These are phyloP conservation scores for Jimgerdemannia lactiflua DNA, from an alignment of 192 early-diverging fungal genomes.

Conservation along the genomic window DNA sequence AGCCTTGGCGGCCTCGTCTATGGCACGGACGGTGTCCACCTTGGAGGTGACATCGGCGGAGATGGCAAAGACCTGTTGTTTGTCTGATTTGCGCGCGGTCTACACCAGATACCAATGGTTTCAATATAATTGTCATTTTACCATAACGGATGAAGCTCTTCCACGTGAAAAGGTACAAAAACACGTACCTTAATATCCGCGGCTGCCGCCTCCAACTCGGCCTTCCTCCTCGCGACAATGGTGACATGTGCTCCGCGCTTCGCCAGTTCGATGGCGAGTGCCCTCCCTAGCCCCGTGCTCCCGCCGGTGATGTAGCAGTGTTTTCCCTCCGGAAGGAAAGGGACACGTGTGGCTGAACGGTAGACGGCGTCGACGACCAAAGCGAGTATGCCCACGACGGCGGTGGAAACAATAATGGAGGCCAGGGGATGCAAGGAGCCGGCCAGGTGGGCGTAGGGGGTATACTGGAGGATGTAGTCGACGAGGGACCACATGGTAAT, in stretches of 20 bases:
- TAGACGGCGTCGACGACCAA: constrained; percentile 14
- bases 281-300: constrained; percentile 69
- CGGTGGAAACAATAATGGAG: constrained; percentile 21
- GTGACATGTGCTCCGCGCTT: constrained; percentile 69
- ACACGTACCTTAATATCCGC: constrained; percentile 49
- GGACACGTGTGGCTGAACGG: constrained; percentile 7
- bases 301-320: constrained; percentile 76
- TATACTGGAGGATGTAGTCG: constrained; percentile 26
- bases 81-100: constrained; percentile 12
- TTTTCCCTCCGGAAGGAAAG: constrained; percentile 47
- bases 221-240: constrained; percentile 55
- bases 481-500: constrained; percentile 19
- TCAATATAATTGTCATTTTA: too few species aligned
- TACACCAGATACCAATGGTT: background rate
- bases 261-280: constrained; percentile 57
- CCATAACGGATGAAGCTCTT: background rate
- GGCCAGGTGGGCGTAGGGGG: constrained; percentile 9
- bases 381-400: constrained; percentile 5
- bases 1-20: constrained; percentile 51
- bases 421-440: constrained; percentile 24
- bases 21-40: constrained; percentile 47
- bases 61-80: constrained; percentile 48
- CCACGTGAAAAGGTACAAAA: background rate
- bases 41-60: constrained; percentile 61
- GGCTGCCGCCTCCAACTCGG: constrained; percentile 46